Conservation (phyloP, 2,329 filamentous ascomycete species). For the Pyrenochaeta sp. region DNA sequence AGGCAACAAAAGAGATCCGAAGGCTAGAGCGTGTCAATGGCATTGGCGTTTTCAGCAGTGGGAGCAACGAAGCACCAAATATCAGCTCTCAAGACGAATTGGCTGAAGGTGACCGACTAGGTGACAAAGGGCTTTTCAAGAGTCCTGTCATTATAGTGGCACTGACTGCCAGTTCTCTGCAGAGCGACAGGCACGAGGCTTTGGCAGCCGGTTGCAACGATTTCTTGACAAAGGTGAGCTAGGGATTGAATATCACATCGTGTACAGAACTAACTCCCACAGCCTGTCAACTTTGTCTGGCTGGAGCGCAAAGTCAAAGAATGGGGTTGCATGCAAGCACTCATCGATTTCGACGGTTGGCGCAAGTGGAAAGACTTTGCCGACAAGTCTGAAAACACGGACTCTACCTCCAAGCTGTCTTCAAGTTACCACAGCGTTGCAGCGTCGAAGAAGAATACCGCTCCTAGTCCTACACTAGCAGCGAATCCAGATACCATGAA, state of each 20-base stretch:
- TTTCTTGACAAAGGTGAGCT: slow-evolving; percentile 89
- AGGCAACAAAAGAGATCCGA: slow-evolving; percentile 93
- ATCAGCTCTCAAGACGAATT: slow-evolving; percentile 39
- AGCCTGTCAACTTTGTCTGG: slow-evolving; percentile 98
- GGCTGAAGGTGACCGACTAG: slow-evolving; percentile 72
- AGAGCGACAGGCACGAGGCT: slow-evolving; percentile 94
- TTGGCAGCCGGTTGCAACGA: slow-evolving; percentile 96
- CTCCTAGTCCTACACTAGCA: slow-evolving; percentile 22
- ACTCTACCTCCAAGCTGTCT: slow-evolving; percentile 44
- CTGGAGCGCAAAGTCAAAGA: slow-evolving; percentile 97
- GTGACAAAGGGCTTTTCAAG: slow-evolving; percentile 77
- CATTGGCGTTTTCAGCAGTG: slow-evolving; percentile 82
- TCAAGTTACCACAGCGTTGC: slow-evolving; percentile 42
- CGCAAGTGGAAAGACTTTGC: slow-evolving; percentile 90
- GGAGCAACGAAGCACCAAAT: slow-evolving; percentile 53
- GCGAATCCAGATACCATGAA: slow-evolving; percentile 28
- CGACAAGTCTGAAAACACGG: slow-evolving; percentile 43
- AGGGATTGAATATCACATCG: neutral
- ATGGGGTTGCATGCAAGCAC: slow-evolving; percentile 99
- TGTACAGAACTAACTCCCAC: slow-evolving; percentile 27
- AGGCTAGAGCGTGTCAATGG: slow-evolving; percentile 87
- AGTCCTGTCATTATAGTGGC: slow-evolving; percentile 98
- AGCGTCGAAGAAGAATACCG: slow-evolving; percentile 29
- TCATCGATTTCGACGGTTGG: slow-evolving; percentile 99
- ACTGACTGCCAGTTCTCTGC: slow-evolving; percentile 89